Conservation (phyloP, 1,284 basidiomycete species). For the Boletellus deceptivus region DNA sequence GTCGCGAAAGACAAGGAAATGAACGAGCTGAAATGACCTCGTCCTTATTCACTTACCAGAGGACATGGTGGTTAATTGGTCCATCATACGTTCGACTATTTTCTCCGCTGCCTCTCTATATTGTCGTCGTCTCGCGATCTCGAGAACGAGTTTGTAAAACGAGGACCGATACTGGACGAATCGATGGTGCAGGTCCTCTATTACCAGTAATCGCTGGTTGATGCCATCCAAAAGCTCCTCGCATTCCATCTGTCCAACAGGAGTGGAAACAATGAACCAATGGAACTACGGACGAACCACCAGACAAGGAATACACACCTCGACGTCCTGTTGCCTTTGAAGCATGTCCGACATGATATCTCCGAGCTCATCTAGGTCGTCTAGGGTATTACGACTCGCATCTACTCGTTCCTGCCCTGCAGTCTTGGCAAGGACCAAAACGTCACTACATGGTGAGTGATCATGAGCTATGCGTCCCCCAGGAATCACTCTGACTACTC, state of each 20-base stretch:
- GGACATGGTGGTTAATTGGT: constrained; percentile 57
- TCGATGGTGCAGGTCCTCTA: constrained; percentile 61
- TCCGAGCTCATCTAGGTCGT: constrained; percentile 69
- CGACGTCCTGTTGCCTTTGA: constrained; percentile 58
- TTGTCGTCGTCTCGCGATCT: constrained; percentile 64
- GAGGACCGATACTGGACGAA: constrained; percentile 67
- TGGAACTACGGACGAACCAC: neutral
- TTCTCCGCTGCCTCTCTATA: constrained; percentile 64
- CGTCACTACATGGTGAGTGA: constrained; percentile 35
- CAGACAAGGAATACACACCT: constrained; percentile 41
- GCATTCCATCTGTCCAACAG: constrained; percentile 43
- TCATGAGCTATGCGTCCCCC: constrained; percentile 2
- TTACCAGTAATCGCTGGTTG: constrained; percentile 55
- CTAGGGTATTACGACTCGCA: constrained; percentile 47
- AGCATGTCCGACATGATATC: constrained; percentile 78
- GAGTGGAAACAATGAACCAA: neutral
- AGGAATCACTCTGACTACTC: constrained; percentile 25
- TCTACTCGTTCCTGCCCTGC: constrained; percentile 46
- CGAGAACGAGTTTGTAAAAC: constrained; percentile 67
- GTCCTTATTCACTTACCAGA: constrained; percentile 47
- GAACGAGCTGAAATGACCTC: neutral
- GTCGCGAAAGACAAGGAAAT: neutral
- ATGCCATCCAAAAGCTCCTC: constrained; percentile 53
- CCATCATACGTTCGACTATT: constrained; percentile 62
- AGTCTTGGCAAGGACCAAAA: constrained; percentile 45